Evolutionary conservation across 495 filamentous ascomycete genomes (phyloP), one percentile per base, ranked within the genome.

Genomic region (Penicillium alfredii): DNA sequence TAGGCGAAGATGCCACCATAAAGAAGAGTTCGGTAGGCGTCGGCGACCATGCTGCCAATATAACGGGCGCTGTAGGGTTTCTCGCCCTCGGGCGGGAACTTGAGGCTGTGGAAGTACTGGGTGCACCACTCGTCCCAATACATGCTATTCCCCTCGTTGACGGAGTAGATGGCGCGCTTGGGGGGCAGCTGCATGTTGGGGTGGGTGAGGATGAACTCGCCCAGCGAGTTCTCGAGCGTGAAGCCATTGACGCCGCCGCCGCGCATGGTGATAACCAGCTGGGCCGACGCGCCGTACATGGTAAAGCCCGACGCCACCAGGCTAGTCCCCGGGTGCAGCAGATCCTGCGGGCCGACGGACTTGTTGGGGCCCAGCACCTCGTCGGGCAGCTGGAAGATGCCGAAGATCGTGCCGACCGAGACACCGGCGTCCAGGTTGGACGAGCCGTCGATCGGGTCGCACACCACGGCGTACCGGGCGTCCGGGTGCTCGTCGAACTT

Each of bases 1-100:
- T 98, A 98, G 14, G 92, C 92, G 57, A 98, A 98, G 47, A 98
- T 82, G 45, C 92, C 92, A 31, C 92, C 92, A 57, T 98, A 98
- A 33, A 96, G 67, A 44, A 98, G 59, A 9, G 92, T 98, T 8
- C 92, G 81, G 61, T 98, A 98, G 18, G 92, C 92, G 68, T 98
- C 92, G 11, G 92, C 92, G 38, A 98, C 92, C 92, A 98, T 98
- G 66, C 76, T 82, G 38, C 92, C 92, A 43, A 98, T 97, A 59
- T 98, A 98, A 49, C 92, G 74, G 7, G 89, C 79, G 44, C 81
- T 88, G 70, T 98, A 98, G 6, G 92, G 92, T 72, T 97, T 98
- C 37, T 77, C 75, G 40, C 77, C 75, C 35, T 77, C 74, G 10
- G 66, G 60, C 25, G 82, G 79, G 57, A 71, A 82, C 68, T 98